A percentile compares a stretch with the other conserved stretches of the same genome.
phyloP scores from a whole-genome alignment of 169 alveolate species.

The Plasmodium inui region DNA sequence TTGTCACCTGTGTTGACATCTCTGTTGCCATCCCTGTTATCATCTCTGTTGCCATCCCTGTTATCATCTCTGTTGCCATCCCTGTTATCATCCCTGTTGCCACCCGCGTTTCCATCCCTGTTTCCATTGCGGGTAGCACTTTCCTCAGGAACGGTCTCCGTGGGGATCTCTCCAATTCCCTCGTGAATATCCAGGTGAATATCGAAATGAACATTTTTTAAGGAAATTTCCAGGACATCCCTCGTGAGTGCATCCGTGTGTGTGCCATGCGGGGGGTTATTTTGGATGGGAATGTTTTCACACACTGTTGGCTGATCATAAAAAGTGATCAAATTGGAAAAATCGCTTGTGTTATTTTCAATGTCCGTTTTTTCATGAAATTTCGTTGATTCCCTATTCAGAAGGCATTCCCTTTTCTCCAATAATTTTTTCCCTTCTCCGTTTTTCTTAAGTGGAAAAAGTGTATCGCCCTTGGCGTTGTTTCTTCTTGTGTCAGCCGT shows the following conservation, averaged over 20 bases:
- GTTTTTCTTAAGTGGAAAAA: neutral
- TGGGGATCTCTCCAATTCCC: neutral
- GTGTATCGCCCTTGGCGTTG: neutral
- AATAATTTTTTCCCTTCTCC: neutral
- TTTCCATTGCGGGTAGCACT: neutral
- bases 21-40: no score
- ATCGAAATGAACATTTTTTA: constrained; percentile 60
- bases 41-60: neutral
- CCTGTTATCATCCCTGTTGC: neutral
- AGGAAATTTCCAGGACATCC: neutral
- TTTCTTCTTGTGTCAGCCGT: neutral
- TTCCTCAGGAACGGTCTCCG: neutral
- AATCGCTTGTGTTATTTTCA: constrained; percentile 12
- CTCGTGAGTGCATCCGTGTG: neutral
- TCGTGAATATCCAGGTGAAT: constrained; percentile 33
- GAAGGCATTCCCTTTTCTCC: constrained; percentile 33
- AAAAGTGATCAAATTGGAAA: neutral
- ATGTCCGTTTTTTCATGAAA: neutral
- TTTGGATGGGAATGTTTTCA: neutral
- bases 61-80: neutral
- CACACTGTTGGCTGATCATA: neutral
- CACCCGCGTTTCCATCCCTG: neutral
- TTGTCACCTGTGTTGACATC: neutral
- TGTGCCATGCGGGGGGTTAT: neutral
- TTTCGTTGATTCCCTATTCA: neutral